Base-by-base conservation (phyloP, 352 stramenopile species). In the Globisporangium irregulare region DNA sequence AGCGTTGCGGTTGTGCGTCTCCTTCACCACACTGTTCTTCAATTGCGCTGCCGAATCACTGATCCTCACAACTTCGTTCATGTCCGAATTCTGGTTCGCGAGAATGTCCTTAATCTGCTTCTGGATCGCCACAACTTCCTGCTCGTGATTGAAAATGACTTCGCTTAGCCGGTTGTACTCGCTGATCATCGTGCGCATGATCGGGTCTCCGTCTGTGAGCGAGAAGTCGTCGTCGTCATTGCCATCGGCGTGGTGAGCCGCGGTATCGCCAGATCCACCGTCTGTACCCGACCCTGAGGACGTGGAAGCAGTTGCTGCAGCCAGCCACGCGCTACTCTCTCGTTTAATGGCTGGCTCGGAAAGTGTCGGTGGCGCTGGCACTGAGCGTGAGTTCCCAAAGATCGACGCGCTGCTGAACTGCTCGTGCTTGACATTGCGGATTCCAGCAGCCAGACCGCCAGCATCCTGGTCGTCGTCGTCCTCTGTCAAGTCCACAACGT, bases 161-260 rank as follows among this genome's bases (percentile, higher is more conserved):
- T 68, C 66, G 57, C 73, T 91, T 25, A 85, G 50, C 0, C 69
- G 68, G 54, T 89, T 88, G 76, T 92, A 92, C 65, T 89, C 74
- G 27, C 64, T 62, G 22, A 90, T 76, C 79, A 89, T 85, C 15
- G 69, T 81, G 10, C 71, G 69, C 65, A 81, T 68, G 32, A 89
- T 59, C n/a, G 75, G 67, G 53, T 92, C 84, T 59, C 82, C 79
- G n/a, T 90, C 73, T 0, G 77, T 68, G 18, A 75, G 43, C 25
- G 58, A 59, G 15, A 29, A 20, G 24, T 48, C 9, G 10, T 67
- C 54, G 6, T 72, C 70, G 10, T 74, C 66, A 20, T 66, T 65
- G 4, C 68, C 68, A 10, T 65, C 38, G 18, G 29, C 32, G 15
- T 50, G n/a, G 24, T 24, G n/a, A 4, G 43, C 18, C 18, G 25